Evolutionary conservation across 2,329 filamentous ascomycete species (phyloP).

Genomic region (Sporothrix pseudoabietina): DNA sequence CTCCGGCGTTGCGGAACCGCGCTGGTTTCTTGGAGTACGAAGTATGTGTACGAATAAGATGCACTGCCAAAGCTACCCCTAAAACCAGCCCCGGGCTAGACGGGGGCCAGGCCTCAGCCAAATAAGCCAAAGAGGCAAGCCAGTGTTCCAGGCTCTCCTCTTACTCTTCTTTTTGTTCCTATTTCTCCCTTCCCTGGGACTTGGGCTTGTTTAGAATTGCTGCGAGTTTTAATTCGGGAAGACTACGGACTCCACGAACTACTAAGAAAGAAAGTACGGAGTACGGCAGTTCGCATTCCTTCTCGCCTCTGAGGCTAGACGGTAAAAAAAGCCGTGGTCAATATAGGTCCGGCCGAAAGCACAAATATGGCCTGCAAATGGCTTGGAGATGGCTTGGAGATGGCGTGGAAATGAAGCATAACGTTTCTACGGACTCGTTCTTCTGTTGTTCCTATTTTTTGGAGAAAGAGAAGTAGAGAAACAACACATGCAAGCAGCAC

Average conservation of each 20-base stretch:
- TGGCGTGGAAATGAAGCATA: neutral
- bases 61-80: neutral
- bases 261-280: neutral
- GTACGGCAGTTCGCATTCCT: neutral
- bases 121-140: neutral
- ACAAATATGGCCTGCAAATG: neutral
- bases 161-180: neutral
- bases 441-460: neutral
- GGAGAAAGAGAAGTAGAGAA: neutral
- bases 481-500: neutral
- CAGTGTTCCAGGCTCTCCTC: neutral
- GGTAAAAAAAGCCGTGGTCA: neutral
- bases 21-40: neutral
- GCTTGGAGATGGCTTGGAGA: too few species aligned
- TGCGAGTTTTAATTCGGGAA: neutral
- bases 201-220: neutral
- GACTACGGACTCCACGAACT: neutral
- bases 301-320: neutral
- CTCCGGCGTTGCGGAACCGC: conserved; percentile 13
- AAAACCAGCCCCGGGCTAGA: neutral
- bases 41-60: neutral
- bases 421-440: too few species aligned
- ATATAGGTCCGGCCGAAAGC: neutral
- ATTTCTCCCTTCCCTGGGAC: neutral
- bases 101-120: neutral